phyloP scores from a whole-genome alignment of 2,329 filamentous ascomycete genomes.

The Endoconidiophora laricicola region DNA sequence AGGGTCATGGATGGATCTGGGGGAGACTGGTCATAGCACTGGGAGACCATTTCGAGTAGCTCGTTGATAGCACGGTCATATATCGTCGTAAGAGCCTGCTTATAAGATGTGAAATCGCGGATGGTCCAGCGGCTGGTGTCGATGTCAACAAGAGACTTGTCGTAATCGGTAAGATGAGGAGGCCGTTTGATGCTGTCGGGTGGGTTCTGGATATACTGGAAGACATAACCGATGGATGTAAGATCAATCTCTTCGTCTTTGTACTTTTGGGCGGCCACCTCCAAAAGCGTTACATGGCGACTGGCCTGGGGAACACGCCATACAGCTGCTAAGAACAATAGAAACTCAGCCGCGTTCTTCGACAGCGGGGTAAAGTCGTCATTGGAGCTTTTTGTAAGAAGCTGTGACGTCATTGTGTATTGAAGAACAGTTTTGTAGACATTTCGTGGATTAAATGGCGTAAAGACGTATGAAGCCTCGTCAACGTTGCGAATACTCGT shows the following conservation, averaged over 20 bases:
- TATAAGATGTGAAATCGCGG: constrained; percentile 53
- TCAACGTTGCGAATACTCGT: constrained; percentile 37
- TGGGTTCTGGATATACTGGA: constrained; percentile 23
- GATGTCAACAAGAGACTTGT: constrained; percentile 35
- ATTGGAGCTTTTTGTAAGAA: constrained; percentile 27
- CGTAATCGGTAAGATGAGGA: constrained; percentile 36
- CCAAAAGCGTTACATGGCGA: constrained; percentile 63
- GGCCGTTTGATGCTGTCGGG: constrained; percentile 55
- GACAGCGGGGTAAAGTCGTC: constrained; percentile 43
- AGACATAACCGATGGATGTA: constrained; percentile 67
- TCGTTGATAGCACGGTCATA: constrained; percentile 75
- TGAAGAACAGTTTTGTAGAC: constrained; percentile 73
- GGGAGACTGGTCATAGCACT: constrained; percentile 77
- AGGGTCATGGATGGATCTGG: constrained; percentile 66
- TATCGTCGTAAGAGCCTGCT: constrained; percentile 54
- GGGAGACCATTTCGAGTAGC: constrained; percentile 71
- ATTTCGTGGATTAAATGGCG: constrained; percentile 65
- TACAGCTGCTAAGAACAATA: constrained; percentile 69
- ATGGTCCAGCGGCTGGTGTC: constrained; percentile 49
- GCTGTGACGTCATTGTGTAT: constrained; percentile 52
- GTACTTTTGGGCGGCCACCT: constrained; percentile 74
- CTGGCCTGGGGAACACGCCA: constrained; percentile 83
- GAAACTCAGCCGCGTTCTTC: constrained; percentile 61
- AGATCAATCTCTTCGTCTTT: constrained; percentile 66
- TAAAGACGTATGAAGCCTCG: constrained; percentile 67